These are phyloP conservation scores for Hericium rajendrae DNA, from an alignment of 768 basidiomycete species.

Conservation along the genomic window DNA sequence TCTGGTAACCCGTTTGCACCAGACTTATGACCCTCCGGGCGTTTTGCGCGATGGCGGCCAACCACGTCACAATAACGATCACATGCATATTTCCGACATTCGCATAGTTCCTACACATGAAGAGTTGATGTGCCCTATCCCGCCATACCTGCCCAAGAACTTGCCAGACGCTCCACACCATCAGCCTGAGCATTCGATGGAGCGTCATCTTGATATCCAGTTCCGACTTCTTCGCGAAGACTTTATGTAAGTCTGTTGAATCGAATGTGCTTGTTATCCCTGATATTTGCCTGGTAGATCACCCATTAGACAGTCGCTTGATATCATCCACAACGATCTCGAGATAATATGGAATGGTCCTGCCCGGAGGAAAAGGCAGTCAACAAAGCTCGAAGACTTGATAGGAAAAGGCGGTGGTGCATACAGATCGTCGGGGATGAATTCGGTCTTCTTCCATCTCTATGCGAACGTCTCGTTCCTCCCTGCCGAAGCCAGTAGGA, in stretches of 20 bases:
- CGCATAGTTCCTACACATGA: slow-evolving; percentile 61
- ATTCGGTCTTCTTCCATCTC: slow-evolving; percentile 51
- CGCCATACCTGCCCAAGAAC: slow-evolving; percentile 56
- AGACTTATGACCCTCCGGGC: slow-evolving; percentile 49
- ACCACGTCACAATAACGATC: slow-evolving; percentile 64
- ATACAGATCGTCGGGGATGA: slow-evolving; percentile 36
- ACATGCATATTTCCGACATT: slow-evolving; percentile 43
- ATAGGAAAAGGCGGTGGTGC: slow-evolving; percentile 46
- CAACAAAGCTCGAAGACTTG: slow-evolving; percentile 36
- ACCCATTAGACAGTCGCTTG: slow-evolving; percentile 14
- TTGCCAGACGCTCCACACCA: slow-evolving; percentile 55
- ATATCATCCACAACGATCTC: slow-evolving; percentile 10
- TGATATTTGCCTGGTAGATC: slow-evolving; percentile 1
- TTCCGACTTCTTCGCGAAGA: slow-evolving; percentile 71
- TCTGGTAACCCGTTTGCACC: slow-evolving; percentile 28
- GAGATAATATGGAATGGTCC: slow-evolving; percentile 6
- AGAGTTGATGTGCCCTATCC: slow-evolving; percentile 41
- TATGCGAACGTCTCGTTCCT: slow-evolving; percentile 45
- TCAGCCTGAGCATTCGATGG: slow-evolving; percentile 46
- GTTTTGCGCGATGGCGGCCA: slow-evolving; percentile 32
- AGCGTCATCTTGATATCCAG: slow-evolving; percentile 60
- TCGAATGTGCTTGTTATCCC: not conserved
- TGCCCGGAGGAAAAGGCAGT: slow-evolving; percentile 1
- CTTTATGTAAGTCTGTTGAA: slow-evolving; percentile 35
- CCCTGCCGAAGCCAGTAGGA: slow-evolving; percentile 37